Evolutionary conservation across 1,284 basidiomycete genomes (phyloP).

Genomic region (Leccinum subfulvum): DNA sequence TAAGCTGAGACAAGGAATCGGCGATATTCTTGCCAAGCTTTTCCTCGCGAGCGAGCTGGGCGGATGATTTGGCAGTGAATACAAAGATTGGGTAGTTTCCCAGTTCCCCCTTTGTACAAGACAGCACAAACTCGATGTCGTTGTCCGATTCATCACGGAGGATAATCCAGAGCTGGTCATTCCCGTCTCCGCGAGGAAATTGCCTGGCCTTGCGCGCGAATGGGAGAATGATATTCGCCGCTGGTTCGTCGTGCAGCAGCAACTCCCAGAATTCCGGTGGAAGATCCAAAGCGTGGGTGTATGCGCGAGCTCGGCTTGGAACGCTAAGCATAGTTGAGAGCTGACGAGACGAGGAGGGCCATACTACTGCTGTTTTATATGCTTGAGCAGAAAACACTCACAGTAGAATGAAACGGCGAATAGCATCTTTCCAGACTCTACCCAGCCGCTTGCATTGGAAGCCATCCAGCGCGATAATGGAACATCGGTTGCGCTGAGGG

Average conservation of each 20-base stretch:
- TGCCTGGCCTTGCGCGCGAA: constrained; percentile 32
- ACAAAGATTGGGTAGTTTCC: constrained; percentile 61
- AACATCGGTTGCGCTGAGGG: constrained; percentile 5
- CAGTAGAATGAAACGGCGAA: neutral
- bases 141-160: constrained; percentile 30
- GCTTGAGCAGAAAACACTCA: neutral
- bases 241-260: constrained; percentile 39
- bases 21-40: constrained; percentile 29
- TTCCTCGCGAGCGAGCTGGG: constrained; percentile 28
- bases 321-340: constrained; percentile 16
- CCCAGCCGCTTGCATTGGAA: constrained; percentile 1
- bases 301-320: constrained; percentile 4
- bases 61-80: constrained; percentile 38
- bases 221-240: constrained; percentile 58
- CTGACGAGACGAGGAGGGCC: constrained; percentile 1
- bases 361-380: constrained; percentile 16
- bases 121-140: constrained; percentile 53
- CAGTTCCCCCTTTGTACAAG: constrained; percentile 52
- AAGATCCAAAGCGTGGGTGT: constrained; percentile 23
- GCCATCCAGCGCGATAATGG: constrained; percentile 19
- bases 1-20: constrained; percentile 38
- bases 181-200: constrained; percentile 28
- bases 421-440: neutral
- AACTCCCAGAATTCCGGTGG: constrained; percentile 39
- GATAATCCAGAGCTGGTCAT: constrained; percentile 50